Conservation (phyloP, 495 filamentous ascomycete genomes). For the Penicillium cataractarum region DNA sequence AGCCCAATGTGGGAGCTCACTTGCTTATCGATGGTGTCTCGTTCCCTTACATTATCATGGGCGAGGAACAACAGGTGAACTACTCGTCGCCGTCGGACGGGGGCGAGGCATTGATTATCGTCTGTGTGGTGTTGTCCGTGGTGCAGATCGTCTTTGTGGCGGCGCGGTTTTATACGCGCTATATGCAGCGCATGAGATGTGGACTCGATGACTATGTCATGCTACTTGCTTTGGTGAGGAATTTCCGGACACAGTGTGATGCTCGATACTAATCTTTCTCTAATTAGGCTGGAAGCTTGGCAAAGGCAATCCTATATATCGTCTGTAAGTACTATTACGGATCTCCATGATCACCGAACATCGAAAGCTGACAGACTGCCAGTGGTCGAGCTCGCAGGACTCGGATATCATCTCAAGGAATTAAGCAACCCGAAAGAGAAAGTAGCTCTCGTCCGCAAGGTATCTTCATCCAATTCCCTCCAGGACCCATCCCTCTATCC, state of each 20-base stretch:
- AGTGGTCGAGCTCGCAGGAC: conserved; percentile 17
- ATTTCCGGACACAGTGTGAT: neutral
- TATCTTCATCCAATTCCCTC: neutral
- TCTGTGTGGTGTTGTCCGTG: conserved; percentile 10
- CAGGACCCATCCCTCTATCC: neutral
- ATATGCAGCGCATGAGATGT: conserved; percentile 8
- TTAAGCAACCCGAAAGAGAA: conserved; percentile 1
- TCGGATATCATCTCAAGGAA: conserved; percentile 11
- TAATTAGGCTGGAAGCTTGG: conserved; percentile 16
- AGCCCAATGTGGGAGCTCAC: neutral
- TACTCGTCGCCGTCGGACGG: neutral
- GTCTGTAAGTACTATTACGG: conserved; percentile 20
- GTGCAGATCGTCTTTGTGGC: conserved; percentile 19
- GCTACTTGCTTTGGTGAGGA: conserved; percentile 19
- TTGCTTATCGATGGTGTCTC: neutral
- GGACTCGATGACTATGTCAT: conserved; percentile 18
- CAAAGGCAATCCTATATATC: conserved; percentile 17
- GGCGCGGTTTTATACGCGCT: conserved; percentile 16
- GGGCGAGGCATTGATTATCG: conserved; percentile 5
- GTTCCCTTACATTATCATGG: neutral
- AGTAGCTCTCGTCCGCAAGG: conserved; percentile 15
- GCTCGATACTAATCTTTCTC: neutral
- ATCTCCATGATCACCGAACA: too few relatives aligned
- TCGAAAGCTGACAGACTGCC: neutral
- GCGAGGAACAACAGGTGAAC: neutral